Evolutionary conservation across 495 filamentous ascomycete species (phyloP), one percentile per base, ranked within the genome.

Genomic region (Clohesyomyces aquaticus): DNA sequence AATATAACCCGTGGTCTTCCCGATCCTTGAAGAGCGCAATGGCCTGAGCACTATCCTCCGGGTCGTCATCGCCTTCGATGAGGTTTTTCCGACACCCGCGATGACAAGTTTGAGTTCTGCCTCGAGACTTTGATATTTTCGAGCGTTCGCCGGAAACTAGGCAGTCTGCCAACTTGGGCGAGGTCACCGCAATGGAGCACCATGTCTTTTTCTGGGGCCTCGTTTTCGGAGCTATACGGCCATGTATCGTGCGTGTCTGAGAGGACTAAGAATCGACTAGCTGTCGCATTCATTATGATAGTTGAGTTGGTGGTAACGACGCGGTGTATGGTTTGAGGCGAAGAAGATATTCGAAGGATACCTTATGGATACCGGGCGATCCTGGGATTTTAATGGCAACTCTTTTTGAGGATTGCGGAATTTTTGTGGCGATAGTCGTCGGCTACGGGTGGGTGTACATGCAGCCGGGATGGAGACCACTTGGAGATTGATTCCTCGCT

Each of bases 31-130:
- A 27, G 4, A 47, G 25, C 42, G n/a, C 14, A 2, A 48, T 18
- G 23, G 12, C 12, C 3, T 29, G 23, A 2, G n/a, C n/a, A 22
- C 55, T 48, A 16, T 47, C 43, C 12, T 61, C 55, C 1, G 61
- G 62, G 35, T 69, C 66, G 25, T 66, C 56, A 47, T 69, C 66
- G 29, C n/a, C n/a, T n/a, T n/a, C n/a, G n/a, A n/a, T n/a, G n/a
- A n/a, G n/a, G n/a, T n/a, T n/a, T n/a, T n/a, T n/a, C n/a, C n/a
- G n/a, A n/a, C n/a, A n/a, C 66, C 66, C 10, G 66, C 55, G 28
- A 66, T 69, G 1, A 69, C 63, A 22, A 69, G 65, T 46, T 62
- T 66, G 4, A 69, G 50, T 18, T 69, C 66, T 9, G 66, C 63
- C 0, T 66, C 63, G 28, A 69, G 19, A 25, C 41, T 4, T 21